phyloP scores from a whole-genome alignment of 2,329 filamentous ascomycete species.

The Lasiodiplodia hormozganensis region DNA sequence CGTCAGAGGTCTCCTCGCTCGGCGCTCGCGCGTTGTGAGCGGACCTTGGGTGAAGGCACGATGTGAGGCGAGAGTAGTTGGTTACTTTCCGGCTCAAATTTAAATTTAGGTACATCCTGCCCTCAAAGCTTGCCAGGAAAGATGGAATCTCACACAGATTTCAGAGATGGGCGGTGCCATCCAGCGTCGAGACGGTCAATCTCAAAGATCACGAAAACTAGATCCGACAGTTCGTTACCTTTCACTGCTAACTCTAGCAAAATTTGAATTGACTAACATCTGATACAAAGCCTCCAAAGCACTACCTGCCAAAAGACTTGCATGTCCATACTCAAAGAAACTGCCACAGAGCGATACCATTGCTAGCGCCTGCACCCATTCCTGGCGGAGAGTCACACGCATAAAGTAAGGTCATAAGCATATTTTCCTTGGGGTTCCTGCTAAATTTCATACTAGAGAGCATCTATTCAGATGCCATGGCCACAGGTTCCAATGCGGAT shows the following conservation, averaged over 20 bases:
- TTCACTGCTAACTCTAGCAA: background rate
- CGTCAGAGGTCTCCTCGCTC: background rate
- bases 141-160: background rate
- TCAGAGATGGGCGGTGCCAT: background rate
- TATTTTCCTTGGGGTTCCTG: background rate
- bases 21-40: background rate
- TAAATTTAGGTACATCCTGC: background rate
- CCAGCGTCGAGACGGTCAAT: background rate
- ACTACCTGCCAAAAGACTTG: background rate
- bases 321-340: background rate
- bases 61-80: background rate
- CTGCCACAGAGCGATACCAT: background rate
- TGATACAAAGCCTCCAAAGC: background rate
- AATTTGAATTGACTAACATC: too few species aligned
- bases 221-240: background rate
- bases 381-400: background rate
- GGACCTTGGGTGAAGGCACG: background rate
- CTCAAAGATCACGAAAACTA: background rate
- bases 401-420: background rate
- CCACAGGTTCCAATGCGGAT: background rate
- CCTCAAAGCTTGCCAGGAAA: background rate
- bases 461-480: background rate
- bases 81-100: background rate
- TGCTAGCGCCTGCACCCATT: background rate
- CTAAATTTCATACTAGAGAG: background rate